A percentile compares a stretch with the other conserved stretches of the same genome.
phyloP scores from a whole-genome alignment of 1,139 yeast species.

The Hanseniaspora sp. region DNA sequence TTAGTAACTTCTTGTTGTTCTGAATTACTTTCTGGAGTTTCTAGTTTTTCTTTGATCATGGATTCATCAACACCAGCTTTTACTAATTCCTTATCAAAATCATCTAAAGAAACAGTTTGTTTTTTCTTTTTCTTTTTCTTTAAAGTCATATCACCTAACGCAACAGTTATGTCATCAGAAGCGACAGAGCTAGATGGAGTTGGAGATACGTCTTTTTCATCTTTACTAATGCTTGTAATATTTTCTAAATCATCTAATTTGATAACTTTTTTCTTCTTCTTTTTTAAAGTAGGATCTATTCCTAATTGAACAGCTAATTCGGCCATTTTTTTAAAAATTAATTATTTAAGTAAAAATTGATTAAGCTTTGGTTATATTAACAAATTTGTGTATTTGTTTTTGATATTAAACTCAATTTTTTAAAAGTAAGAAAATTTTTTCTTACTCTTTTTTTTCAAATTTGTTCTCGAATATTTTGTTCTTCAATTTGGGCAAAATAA shows the following conservation, averaged over 20 bases:
- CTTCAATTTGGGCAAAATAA: neutral
- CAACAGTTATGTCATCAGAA: constrained; percentile 48
- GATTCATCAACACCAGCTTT: constrained; percentile 58
- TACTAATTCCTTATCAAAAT: constrained; percentile 81
- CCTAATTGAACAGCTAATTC: constrained; percentile 46
- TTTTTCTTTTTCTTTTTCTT: constrained; percentile 70
- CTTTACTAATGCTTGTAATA: constrained; percentile 32
- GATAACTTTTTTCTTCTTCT: constrained; percentile 54
- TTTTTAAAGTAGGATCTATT: constrained; percentile 67
- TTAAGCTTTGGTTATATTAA: neutral
- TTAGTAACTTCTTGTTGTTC: constrained; percentile 29
- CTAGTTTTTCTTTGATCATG: constrained; percentile 23
- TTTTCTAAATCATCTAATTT: constrained; percentile 31
- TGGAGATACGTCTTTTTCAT: constrained; percentile 39
- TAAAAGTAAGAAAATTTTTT: neutral
- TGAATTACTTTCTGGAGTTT: constrained; percentile 30
- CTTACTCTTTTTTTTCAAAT: neutral
- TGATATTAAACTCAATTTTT: no score
- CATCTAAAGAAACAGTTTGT: constrained; percentile 49
- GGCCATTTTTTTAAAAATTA: constrained; percentile 25
- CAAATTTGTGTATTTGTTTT: neutral
- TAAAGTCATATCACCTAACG: constrained; percentile 63
- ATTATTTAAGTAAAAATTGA: neutral
- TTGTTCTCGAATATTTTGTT: neutral
- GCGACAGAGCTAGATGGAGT: constrained; percentile 27